Evolutionary conservation across 2,329 filamentous ascomycete genomes (phyloP).

Genomic region (Trichoderma hamatum): DNA sequence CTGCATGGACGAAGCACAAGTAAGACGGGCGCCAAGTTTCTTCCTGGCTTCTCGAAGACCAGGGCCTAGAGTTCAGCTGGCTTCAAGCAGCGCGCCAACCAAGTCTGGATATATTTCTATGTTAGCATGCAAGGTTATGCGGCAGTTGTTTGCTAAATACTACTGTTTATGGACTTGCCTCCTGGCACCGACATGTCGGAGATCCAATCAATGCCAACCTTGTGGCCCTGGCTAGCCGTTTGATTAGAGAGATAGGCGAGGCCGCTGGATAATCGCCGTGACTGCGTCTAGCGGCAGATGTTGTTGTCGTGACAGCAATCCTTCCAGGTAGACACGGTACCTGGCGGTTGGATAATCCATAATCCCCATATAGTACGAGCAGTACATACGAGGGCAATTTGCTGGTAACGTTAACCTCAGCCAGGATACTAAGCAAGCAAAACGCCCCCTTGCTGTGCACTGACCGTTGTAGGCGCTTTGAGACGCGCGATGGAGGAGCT

Average conservation of each 20-base stretch:
- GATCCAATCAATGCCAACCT: background rate
- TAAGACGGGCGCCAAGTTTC: slow-evolving; percentile 1
- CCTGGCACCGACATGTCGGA: background rate
- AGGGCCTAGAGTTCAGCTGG: slow-evolving; percentile 4
- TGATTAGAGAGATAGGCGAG: slow-evolving; percentile 21
- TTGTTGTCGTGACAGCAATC: background rate
- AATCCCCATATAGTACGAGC: background rate
- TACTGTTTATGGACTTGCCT: background rate
- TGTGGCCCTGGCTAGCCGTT: background rate
- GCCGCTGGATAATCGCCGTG: slow-evolving; percentile 13
- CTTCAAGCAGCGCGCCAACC: slow-evolving; percentile 12
- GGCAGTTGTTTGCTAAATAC: background rate
- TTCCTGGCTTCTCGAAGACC: slow-evolving; percentile 20
- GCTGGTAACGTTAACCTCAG: slow-evolving; percentile 11
- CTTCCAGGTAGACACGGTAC: background rate
- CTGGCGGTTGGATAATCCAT: background rate
- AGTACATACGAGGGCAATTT: slow-evolving; percentile 5
- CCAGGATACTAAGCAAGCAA: background rate
- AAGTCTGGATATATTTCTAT: background rate
- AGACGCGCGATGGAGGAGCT: background rate
- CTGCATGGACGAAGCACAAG: slow-evolving; percentile 2
- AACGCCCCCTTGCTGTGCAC: slow-evolving; percentile 1
- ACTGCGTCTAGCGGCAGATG: background rate
- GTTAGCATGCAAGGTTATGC: background rate
- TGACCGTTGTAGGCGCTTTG: slow-evolving; percentile 1